Percentiles rank a stretch among this genome's conserved stretches.
Conservation (phyloP, 2,329 filamentous ascomycete species). For the Phialophora macrospora region DNA sequence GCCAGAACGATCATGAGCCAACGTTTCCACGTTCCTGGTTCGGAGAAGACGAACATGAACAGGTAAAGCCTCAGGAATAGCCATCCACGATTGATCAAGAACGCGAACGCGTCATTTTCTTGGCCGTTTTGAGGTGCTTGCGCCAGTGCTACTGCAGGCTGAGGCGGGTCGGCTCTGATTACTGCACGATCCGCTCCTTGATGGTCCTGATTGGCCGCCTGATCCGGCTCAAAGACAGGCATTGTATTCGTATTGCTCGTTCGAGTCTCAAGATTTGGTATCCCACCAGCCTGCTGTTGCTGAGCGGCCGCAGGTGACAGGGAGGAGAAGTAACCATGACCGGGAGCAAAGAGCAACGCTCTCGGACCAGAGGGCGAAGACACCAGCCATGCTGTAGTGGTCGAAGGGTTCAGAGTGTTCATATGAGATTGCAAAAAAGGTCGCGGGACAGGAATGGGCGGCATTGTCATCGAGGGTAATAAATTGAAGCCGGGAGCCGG, state of each 20-base stretch:
- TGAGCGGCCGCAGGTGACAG: neutral
- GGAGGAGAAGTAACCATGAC: slow-evolving; percentile 35
- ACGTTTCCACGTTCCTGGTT: slow-evolving; percentile 53
- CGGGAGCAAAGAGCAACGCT: slow-evolving; percentile 38
- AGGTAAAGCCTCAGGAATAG: slow-evolving; percentile 62
- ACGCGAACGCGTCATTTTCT: slow-evolving; percentile 46
- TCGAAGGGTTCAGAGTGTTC: slow-evolving; percentile 3
- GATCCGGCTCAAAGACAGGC: neutral
- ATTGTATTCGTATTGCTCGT: neutral
- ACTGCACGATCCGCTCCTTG: slow-evolving; percentile 14
- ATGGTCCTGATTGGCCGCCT: neutral
- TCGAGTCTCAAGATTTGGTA: neutral
- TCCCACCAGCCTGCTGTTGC: neutral
- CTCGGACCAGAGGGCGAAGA: slow-evolving; percentile 36
- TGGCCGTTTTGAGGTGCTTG: slow-evolving; percentile 29
- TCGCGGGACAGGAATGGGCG: neutral
- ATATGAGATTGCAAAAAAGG: neutral
- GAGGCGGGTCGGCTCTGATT: slow-evolving; percentile 12
- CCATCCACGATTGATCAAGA: slow-evolving; percentile 58
- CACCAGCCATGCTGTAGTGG: slow-evolving; percentile 35
- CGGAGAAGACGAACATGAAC: slow-evolving; percentile 64
- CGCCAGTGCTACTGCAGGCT: slow-evolving; percentile 11
- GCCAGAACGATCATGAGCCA: slow-evolving; percentile 48
- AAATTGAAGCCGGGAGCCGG: neutral
- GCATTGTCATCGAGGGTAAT: neutral